Conservation (phyloP, 2,329 filamentous ascomycete species). For the Fusarium bactridioides region DNA sequence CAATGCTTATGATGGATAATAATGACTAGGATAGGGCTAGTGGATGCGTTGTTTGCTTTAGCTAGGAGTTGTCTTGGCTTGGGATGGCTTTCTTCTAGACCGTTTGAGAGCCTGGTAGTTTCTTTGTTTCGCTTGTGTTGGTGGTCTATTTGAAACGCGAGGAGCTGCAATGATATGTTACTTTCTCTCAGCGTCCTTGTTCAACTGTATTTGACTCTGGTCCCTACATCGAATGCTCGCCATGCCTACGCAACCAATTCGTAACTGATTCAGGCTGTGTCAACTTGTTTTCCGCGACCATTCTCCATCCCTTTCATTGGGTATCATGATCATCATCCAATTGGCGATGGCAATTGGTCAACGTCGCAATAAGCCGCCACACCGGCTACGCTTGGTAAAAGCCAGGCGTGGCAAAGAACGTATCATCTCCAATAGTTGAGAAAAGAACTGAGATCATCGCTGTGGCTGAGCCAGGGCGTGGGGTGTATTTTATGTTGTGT, state of each 20-base stretch:
- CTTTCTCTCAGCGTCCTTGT: not conserved
- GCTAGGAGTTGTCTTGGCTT: not conserved
- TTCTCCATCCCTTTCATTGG: not conserved
- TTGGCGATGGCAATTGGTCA: not conserved
- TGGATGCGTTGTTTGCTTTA: not conserved
- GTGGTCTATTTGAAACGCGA: slow-evolving; percentile 12
- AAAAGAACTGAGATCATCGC: not conserved
- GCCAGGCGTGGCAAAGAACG: not conserved
- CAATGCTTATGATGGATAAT: not conserved
- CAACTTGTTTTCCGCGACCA: not conserved
- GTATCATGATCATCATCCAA: not conserved
- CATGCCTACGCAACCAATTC: not conserved
- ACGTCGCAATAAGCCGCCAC: not conserved
- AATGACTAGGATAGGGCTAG: not conserved
- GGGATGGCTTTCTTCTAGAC: not conserved
- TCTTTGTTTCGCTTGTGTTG: not conserved
- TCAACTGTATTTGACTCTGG: not conserved
- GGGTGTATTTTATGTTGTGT: not conserved
- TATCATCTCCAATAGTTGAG: not conserved
- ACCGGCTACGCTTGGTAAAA: not conserved
- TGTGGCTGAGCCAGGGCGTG: not conserved
- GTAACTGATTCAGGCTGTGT: slow-evolving; percentile 1
- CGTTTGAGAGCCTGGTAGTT: slow-evolving; percentile 5
- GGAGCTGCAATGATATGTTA: not conserved
- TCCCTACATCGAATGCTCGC: not conserved